Conservation (phyloP, 352 stramenopile genomes). For the Globisporangium mamillatum region DNA sequence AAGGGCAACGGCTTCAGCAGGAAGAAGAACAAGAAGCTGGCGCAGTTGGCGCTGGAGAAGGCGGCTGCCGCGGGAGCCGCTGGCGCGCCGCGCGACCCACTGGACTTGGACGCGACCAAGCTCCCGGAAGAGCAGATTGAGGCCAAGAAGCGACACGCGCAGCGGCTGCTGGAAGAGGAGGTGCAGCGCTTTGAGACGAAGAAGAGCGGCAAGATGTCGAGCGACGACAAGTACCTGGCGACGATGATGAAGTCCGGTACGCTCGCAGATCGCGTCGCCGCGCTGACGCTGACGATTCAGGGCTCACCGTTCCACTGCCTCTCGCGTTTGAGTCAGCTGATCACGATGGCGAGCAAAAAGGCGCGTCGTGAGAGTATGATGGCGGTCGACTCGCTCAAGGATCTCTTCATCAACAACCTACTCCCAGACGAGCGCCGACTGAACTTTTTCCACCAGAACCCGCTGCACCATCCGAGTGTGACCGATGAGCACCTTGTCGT, state of each 20-base stretch:
- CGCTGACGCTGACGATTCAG: constrained; percentile 88
- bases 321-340: constrained; percentile 68
- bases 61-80: neutral
- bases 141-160: constrained; percentile 49
- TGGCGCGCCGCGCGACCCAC: neutral
- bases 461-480: constrained; percentile 37
- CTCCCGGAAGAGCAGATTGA: constrained; percentile 22
- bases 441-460: constrained; percentile 79
- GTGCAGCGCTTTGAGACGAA: constrained; percentile 59
- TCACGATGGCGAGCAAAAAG: constrained; percentile 90
- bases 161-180: constrained; percentile 57
- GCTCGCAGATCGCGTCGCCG: constrained; percentile 88
- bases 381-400: constrained; percentile 91
- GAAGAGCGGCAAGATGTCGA: constrained; percentile 70
- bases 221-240: constrained; percentile 82
- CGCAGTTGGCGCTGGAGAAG: constrained; percentile 4
- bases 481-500: constrained; percentile 66
- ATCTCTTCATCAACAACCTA: constrained; percentile 93
- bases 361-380: constrained; percentile 85
- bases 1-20: constrained; percentile 13
- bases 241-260: constrained; percentile 90
- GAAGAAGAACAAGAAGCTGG: constrained; percentile 20
- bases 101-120: constrained; percentile 20
- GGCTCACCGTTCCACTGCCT: constrained; percentile 80
- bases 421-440: constrained; percentile 83